These are phyloP conservation scores for Solanum chacoense DNA, from an alignment of 305 asterid genomes.

Conservation along the genomic window DNA sequence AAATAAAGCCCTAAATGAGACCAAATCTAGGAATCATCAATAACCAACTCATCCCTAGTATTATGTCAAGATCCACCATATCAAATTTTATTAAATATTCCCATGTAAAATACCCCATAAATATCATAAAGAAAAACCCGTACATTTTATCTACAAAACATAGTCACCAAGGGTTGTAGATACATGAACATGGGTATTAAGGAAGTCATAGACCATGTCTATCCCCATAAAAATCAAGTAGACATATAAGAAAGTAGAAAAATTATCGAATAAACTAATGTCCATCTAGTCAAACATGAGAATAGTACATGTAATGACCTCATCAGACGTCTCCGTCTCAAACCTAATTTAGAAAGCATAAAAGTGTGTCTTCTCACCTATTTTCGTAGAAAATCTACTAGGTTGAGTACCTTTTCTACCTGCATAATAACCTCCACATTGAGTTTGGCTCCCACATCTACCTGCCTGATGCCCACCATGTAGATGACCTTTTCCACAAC, in stretches of 20 bases:
- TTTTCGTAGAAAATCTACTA: no score
- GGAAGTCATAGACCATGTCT: neutral
- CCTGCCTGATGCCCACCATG: accelerated
- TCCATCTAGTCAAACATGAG: neutral
- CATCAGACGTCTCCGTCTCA: neutral
- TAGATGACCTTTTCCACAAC: neutral
- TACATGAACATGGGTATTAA: neutral
- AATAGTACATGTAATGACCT: neutral
- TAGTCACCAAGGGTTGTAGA: neutral
- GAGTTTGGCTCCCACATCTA: neutral
- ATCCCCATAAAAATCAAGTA: neutral
- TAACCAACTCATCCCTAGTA: neutral
- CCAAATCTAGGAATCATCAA: no score
- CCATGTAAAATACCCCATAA: neutral
- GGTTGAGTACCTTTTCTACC: neutral
- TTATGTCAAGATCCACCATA: neutral
- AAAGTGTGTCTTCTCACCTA: neutral
- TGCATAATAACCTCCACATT: neutral
- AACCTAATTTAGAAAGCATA: neutral
- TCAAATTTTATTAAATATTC: no score
- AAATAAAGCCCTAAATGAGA: no score
- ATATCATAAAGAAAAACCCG: neutral
- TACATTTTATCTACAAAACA: neutral
- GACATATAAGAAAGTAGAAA: neutral
- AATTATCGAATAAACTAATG: no score